Conservation (phyloP, 2,329 filamentous ascomycete species). For the Pseudogymnoascus sp. region DNA sequence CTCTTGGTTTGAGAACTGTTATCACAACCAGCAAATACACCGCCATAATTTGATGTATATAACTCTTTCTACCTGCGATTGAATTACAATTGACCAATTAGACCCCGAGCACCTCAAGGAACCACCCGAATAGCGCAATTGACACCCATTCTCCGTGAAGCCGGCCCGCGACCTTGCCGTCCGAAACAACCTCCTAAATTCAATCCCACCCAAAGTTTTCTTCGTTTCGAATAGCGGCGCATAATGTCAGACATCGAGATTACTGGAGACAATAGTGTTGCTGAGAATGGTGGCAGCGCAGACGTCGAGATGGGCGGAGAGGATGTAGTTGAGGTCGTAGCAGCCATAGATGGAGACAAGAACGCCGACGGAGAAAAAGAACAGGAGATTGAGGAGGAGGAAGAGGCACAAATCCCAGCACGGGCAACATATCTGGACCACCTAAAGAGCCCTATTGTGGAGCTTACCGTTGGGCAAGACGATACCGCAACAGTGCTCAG, state of each 20-base stretch:
- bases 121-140: neutral
- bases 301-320: slow-evolving; percentile 26
- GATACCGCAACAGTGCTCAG: slow-evolving; percentile 57
- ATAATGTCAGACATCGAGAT: slow-evolving; percentile 21
- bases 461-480: slow-evolving; percentile 56
- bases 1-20: neutral
- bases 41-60: neutral
- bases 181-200: neutral
- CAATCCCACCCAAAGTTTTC: neutral
- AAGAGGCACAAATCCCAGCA: slow-evolving; percentile 11
- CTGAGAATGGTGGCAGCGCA: slow-evolving; percentile 12
- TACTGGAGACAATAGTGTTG: slow-evolving; percentile 14
- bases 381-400: slow-evolving; percentile 19
- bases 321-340: slow-evolving; percentile 23
- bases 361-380: slow-evolving; percentile 17
- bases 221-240: neutral
- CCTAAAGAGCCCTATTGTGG: slow-evolving; percentile 62
- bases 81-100: neutral
- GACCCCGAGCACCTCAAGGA: neutral
- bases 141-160: neutral
- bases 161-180: neutral
- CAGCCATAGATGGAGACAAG: slow-evolving; percentile 13
- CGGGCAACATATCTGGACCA: slow-evolving; percentile 46
- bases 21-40: neutral
- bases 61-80: neutral